Evolutionary conservation across 225 moss, liverwort and hornwort genomes (phyloP).

Genomic region (Pseudisothecium myosuroides): DNA sequence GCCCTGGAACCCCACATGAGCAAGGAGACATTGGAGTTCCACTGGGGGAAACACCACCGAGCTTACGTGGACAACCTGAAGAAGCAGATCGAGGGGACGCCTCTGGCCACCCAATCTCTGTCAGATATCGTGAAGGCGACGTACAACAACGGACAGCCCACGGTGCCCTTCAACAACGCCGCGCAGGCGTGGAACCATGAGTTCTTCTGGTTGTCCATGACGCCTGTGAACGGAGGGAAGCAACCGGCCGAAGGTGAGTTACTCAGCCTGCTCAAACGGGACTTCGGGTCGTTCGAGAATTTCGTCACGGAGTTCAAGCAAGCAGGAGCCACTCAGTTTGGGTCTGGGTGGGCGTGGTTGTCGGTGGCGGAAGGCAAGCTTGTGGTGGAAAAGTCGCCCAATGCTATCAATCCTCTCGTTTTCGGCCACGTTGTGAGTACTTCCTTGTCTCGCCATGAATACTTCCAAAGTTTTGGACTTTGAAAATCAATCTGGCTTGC

Average conservation of each 20-base stretch:
- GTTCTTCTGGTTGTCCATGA: slow-evolving; percentile 74
- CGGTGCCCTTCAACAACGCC: slow-evolving; percentile 54
- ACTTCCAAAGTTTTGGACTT: background rate
- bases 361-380: slow-evolving; percentile 52
- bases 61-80: slow-evolving; percentile 60
- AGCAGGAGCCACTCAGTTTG: slow-evolving; percentile 63
- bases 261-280: slow-evolving; percentile 38
- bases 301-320: slow-evolving; percentile 64
- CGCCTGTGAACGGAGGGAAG: slow-evolving; percentile 35
- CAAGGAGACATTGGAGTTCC: slow-evolving; percentile 61
- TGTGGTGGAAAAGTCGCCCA: slow-evolving; percentile 51
- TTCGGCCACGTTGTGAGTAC: slow-evolving; percentile 48
- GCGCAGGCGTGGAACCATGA: slow-evolving; percentile 80
- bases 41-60: slow-evolving; percentile 80
- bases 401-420: slow-evolving; percentile 82
- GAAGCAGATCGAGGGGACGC: slow-evolving; percentile 56
- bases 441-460: background rate
- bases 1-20: slow-evolving; percentile 74
- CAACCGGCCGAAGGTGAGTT: slow-evolving; percentile 28
- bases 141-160: slow-evolving; percentile 65
- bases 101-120: slow-evolving; percentile 30
- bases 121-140: slow-evolving; percentile 47
- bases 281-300: slow-evolving; percentile 57
- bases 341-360: slow-evolving; percentile 85
- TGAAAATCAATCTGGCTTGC: background rate